A percentile compares a stretch with the other conserved stretches of the same genome.
Conservation (phyloP, 192 early-diverging fungal species). For the Diversispora epigaea region DNA sequence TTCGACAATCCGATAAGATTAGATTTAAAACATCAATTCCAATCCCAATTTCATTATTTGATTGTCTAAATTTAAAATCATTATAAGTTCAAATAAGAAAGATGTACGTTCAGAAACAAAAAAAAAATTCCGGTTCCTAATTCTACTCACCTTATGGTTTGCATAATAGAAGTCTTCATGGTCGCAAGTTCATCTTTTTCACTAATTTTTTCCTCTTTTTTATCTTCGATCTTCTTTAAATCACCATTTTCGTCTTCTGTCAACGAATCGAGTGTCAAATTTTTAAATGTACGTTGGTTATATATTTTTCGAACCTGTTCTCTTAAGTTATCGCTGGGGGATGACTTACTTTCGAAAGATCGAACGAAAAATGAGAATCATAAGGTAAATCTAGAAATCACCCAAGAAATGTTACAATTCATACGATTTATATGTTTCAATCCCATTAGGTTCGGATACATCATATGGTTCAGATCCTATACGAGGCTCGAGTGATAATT, state of each 20-base stretch:
- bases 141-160: conserved; percentile 3
- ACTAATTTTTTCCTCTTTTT: not conserved
- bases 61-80: not conserved
- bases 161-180: not conserved
- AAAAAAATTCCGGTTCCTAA: no score
- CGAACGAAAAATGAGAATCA: not conserved
- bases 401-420: not conserved
- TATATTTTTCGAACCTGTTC: conserved; percentile 20
- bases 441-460: not conserved
- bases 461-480: not conserved
- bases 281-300: conserved; percentile 4
- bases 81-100: not conserved
- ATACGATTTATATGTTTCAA: conserved; percentile 11
- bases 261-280: conserved; percentile 19
- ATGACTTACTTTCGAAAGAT: conserved; percentile 5
- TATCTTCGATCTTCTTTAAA: not conserved
- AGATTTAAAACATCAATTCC: conserved; percentile 30
- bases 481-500: conserved; percentile 17
- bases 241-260: not conserved
- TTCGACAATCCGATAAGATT: not conserved
- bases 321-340: conserved; percentile 12
- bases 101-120: no score
- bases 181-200: not conserved
- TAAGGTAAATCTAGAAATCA: not conserved
- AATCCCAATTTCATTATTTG: conserved; percentile 26